Conservation (phyloP, 2,329 filamentous ascomycete genomes). For the Colletotrichum melonis region DNA sequence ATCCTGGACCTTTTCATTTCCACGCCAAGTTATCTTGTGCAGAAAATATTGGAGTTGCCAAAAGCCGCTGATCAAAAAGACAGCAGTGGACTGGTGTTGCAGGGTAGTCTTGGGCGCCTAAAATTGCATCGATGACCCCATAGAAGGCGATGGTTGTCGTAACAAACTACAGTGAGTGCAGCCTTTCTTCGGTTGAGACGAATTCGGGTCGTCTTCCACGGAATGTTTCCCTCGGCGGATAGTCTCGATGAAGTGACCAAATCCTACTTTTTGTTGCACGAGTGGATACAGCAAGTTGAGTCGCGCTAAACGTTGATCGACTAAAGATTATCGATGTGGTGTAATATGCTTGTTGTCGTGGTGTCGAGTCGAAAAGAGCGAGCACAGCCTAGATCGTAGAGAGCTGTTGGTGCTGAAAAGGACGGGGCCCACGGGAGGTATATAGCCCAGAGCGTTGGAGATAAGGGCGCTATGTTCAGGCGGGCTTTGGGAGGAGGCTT, state of each 20-base stretch:
- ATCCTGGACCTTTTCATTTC: slow-evolving; percentile 61
- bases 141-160: background rate
- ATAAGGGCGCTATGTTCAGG: slow-evolving; percentile 2
- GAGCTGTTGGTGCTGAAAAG: background rate
- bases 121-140: slow-evolving; percentile 2
- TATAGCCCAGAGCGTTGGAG: slow-evolving; percentile 32
- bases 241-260: background rate
- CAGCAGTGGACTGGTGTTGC: background rate
- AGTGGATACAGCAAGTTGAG: background rate
- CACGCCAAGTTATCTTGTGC: slow-evolving; percentile 27
- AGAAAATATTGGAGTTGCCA: background rate
- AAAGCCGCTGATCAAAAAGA: background rate
- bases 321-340: background rate
- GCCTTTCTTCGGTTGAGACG: background rate
- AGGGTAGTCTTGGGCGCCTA: slow-evolving; percentile 11
- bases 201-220: background rate
- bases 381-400: background rate
- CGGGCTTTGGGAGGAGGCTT: slow-evolving; percentile 23
- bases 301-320: background rate
- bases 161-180: background rate
- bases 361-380: background rate
- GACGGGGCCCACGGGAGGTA: slow-evolving; percentile 28
- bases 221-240: background rate
- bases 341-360: background rate
- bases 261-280: background rate